Percentiles rank a stretch among this genome's conserved stretches.
Evolutionary conservation across 306 rosid genomes (phyloP).

Genomic region (Fragaria vesca): DNA sequence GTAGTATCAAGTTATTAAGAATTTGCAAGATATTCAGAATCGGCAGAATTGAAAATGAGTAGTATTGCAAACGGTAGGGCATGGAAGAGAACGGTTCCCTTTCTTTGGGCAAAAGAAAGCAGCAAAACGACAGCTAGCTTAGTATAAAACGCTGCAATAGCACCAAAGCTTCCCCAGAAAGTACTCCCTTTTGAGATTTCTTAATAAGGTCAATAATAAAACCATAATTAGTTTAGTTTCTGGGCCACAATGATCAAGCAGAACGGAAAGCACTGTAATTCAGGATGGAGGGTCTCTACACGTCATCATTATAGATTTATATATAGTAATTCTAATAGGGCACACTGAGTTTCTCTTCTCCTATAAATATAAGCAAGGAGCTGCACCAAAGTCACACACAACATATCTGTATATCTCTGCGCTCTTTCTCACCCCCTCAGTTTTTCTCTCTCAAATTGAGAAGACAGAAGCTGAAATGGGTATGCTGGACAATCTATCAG

Average conservation of each 20-base stretch:
- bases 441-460: neutral
- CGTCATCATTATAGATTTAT: constrained; percentile 19
- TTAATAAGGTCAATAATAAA: neutral
- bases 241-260: constrained; percentile 1
- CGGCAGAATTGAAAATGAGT: neutral
- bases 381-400: neutral
- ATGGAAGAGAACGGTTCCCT: constrained; percentile 5
- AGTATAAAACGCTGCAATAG: constrained; percentile 1
- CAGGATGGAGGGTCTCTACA: constrained; percentile 9
- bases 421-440: neutral
- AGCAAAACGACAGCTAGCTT: constrained; percentile 28
- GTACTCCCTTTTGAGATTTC: neutral
- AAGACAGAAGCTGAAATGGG: constrained; percentile 53
- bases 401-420: neutral
- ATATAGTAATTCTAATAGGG: neutral
- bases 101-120: constrained; percentile 38
- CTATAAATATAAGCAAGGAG: neutral
- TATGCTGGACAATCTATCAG: constrained; percentile 57
- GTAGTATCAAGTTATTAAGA: neutral
- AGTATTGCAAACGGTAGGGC: neutral
- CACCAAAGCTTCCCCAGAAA: neutral
- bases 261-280: constrained; percentile 18
- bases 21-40: neutral
- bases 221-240: neutral
- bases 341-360: neutral